Evolutionary conservation across 306 rosid genomes (phyloP), one percentile per base, ranked within the genome.

Genomic region (Rosa persica): DNA sequence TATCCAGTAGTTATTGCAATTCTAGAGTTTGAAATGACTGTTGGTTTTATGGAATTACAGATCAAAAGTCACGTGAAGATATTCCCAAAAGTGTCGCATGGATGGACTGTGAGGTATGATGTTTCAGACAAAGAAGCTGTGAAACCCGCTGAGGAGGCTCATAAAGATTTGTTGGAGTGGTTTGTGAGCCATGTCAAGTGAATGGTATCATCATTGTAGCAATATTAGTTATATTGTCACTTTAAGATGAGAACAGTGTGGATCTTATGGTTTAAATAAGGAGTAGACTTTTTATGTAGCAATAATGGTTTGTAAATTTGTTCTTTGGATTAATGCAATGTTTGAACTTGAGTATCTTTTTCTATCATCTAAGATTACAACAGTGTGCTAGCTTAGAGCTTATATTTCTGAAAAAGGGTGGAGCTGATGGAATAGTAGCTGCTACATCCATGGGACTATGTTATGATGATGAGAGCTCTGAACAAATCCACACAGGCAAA

Each of bases 121-220:
- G 84, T 44, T 69, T 88, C 87, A 70, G 89, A 90, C 60, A 82
- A 85, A 76, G 76, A 44, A 12, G 85, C 86, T 49, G 84, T 80
- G 25, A 88, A 88, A 78, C 44, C 74, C 67, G 97, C 97, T 5
- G 84, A 87, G 65, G 94, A 92, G 80, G 90, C 94, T 30, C 97
- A 92, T 73, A 49, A 76, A 43, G 82, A 89, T 85, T 60, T 88
- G 91, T 78, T 89, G 84, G 87, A 82, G 42, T 92, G 97, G 91
- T 84, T 90, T 66, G 51, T 81, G 57, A 81, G 81, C 77, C 70
- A 88, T 80, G 75, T 83, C 79, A 86, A 83, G 82, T 81, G 84
- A 83, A 66, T 15, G 48, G 19, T 27, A 19, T 69, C 52, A 15
- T 48, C 72, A 34, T 44, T n/a, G 39, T 52, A 73, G 67, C 23